Conservation (phyloP, 2,329 filamentous ascomycete species). For the Stemphylium beticola region DNA sequence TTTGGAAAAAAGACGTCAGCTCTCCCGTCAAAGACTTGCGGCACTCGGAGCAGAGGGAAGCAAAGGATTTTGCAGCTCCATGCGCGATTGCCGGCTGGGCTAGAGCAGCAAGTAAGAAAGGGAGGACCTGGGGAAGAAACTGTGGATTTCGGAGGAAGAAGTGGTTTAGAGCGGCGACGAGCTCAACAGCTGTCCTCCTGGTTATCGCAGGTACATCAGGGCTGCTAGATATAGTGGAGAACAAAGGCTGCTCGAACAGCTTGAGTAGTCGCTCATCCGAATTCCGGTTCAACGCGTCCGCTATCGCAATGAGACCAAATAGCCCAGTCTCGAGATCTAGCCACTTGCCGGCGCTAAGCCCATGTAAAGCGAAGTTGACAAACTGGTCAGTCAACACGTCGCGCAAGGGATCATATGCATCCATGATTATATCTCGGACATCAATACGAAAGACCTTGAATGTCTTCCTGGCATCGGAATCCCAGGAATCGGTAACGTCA, state of each 20-base stretch:
- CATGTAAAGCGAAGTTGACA: slow-evolving; percentile 51
- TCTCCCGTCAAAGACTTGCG: slow-evolving; percentile 71
- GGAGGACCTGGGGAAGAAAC: slow-evolving; percentile 72
- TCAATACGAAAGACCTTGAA: slow-evolving; percentile 79
- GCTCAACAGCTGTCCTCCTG: slow-evolving; percentile 70
- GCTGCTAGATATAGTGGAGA: slow-evolving; percentile 55
- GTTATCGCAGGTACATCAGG: slow-evolving; percentile 65
- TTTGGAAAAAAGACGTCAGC: slow-evolving; percentile 70
- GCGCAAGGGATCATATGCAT: slow-evolving; percentile 66
- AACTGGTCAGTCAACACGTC: slow-evolving; percentile 55
- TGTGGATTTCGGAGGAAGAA: slow-evolving; percentile 76
- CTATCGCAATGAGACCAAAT: slow-evolving; percentile 70
- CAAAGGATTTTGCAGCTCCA: slow-evolving; percentile 77
- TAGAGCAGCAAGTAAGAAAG: slow-evolving; percentile 75
- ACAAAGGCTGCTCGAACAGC: slow-evolving; percentile 69
- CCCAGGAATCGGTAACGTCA: slow-evolving; percentile 68
- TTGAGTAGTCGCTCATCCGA: slow-evolving; percentile 64
- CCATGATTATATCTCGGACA: slow-evolving; percentile 77
- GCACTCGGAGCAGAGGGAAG: slow-evolving; percentile 76
- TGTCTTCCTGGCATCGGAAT: slow-evolving; percentile 68
- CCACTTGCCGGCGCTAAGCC: slow-evolving; percentile 54
- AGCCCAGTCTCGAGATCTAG: slow-evolving; percentile 59
- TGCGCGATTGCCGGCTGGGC: slow-evolving; percentile 66
- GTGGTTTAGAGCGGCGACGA: slow-evolving; percentile 75
- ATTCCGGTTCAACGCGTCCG: slow-evolving; percentile 68